Evolutionary conservation across 176 grass and related monocot genomes (phyloP).

Genomic region (Themeda triandra): DNA sequence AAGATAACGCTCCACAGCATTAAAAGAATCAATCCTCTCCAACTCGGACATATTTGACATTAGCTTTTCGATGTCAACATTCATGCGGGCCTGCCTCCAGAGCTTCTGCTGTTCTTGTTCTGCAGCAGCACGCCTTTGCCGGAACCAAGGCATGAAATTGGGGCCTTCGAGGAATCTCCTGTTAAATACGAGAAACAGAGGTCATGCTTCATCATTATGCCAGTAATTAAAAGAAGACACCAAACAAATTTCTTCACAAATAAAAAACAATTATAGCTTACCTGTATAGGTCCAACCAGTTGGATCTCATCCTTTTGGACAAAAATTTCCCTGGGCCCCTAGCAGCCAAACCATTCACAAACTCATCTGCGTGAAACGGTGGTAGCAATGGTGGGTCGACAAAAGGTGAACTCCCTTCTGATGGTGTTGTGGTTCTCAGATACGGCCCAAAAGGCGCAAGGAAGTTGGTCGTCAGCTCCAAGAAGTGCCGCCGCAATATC

Average conservation of each 20-base stretch:
- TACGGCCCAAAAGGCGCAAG: slow-evolving; percentile 95
- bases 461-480: slow-evolving; percentile 93
- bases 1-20: slow-evolving; percentile 81
- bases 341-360: slow-evolving; percentile 70
- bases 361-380: slow-evolving; percentile 77
- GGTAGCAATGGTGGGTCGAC: slow-evolving; percentile 69
- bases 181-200: slow-evolving; percentile 9
- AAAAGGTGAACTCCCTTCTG: slow-evolving; percentile 75
- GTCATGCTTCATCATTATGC: slow-evolving; percentile 10
- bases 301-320: slow-evolving; percentile 94
- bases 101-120: slow-evolving; percentile 81
- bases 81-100: slow-evolving; percentile 86
- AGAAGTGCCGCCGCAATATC: slow-evolving; percentile 90
- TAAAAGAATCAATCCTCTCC: slow-evolving; percentile 94
- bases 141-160: slow-evolving; percentile 99
- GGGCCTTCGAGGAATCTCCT: slow-evolving; percentile 83
- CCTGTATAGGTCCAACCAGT: slow-evolving; percentile 96
- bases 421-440: slow-evolving; percentile 74
- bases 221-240: slow-evolving; percentile 7
- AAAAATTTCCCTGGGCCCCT: slow-evolving; percentile 98
- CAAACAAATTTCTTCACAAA: slow-evolving; percentile 15
- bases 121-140: slow-evolving; percentile 69
- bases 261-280: slow-evolving; percentile 25
- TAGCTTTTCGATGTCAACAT: slow-evolving; percentile 68
- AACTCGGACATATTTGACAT: slow-evolving; percentile 86